Conservation (phyloP, 495 filamentous ascomycete species). For the Viridothelium virens region DNA sequence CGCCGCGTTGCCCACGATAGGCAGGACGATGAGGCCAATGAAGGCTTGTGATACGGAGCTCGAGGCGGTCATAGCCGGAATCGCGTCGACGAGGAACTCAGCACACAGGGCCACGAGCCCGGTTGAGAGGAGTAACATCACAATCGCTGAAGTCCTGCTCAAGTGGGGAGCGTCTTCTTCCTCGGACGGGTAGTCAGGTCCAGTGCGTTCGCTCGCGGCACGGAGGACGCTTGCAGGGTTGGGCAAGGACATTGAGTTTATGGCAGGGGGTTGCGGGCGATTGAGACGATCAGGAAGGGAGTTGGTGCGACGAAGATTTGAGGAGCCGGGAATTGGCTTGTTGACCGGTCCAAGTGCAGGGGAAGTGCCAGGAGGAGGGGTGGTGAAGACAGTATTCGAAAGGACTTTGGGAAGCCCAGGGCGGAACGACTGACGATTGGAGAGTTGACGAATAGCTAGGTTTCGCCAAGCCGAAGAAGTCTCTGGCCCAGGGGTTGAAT, state of each 20-base stretch:
- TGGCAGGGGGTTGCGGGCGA: conserved; percentile 32
- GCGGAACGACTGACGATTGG: conserved; percentile 43
- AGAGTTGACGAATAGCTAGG: conserved; percentile 42
- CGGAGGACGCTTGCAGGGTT: conserved; percentile 23
- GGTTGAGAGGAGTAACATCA: conserved; percentile 68
- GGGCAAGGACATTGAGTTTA: conserved; percentile 25
- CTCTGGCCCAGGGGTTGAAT: conserved; percentile 11
- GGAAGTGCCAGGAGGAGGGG: conserved; percentile 25
- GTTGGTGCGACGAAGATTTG: conserved; percentile 64
- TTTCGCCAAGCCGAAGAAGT: conserved; percentile 31
- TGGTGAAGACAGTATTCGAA: conserved; percentile 56
- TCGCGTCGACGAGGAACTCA: conserved; percentile 77
- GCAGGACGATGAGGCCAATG: conserved; percentile 80
- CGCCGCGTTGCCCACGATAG: conserved; percentile 86
- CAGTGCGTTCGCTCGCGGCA: background rate
- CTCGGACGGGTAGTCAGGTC: conserved; percentile 24
- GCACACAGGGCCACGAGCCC: conserved; percentile 77
- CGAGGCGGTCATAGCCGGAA: conserved; percentile 59
- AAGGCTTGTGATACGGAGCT: conserved; percentile 65
- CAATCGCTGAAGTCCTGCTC: conserved; percentile 64
- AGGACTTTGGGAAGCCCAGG: conserved; percentile 53
- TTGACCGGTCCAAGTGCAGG: conserved; percentile 13
- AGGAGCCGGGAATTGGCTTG: conserved; percentile 21
- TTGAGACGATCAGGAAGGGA: conserved; percentile 68
- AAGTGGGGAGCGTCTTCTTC: conserved; percentile 37